These are phyloP conservation scores for Dunaliella sp. DNA, from an alignment of 139 green algal genomes.

Conservation along the genomic window DNA sequence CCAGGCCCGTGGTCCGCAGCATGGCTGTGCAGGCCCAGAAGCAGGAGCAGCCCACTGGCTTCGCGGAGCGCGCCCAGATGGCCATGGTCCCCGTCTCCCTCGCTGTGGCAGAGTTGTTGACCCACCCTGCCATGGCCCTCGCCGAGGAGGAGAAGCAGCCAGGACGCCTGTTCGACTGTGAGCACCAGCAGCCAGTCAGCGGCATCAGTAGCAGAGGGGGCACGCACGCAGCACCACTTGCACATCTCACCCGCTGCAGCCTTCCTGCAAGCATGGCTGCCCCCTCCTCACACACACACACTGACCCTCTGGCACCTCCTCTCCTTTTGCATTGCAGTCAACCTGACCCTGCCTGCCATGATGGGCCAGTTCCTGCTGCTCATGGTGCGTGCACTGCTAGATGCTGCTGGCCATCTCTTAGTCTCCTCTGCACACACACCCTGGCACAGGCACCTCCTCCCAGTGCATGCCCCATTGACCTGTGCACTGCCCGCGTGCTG, in stretches of 20 bases:
- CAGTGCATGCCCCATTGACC: too few relatives aligned
- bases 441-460: too few relatives aligned
- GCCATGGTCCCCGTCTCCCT: constrained; percentile 11
- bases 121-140: constrained; percentile 68
- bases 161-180: constrained; percentile 40
- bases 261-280: background rate
- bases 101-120: constrained; percentile 63
- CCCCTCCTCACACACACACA: background rate
- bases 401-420: too few relatives aligned
- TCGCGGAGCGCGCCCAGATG: constrained; percentile 25
- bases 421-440: too few relatives aligned
- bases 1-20: background rate
- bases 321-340: background rate
- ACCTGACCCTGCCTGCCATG: constrained; percentile 63
- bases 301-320: background rate
- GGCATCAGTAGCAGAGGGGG: background rate
- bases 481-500: too few relatives aligned
- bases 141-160: constrained; percentile 55
- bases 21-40: constrained; percentile 18
- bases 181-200: background rate
- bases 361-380: constrained; percentile 79
- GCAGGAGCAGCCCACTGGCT: background rate
- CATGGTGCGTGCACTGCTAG: too few relatives aligned
- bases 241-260: background rate
- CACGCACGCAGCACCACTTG: background rate